Conservation (phyloP, 1,284 basidiomycete genomes). For the Ceratobasidium theobromae region DNA sequence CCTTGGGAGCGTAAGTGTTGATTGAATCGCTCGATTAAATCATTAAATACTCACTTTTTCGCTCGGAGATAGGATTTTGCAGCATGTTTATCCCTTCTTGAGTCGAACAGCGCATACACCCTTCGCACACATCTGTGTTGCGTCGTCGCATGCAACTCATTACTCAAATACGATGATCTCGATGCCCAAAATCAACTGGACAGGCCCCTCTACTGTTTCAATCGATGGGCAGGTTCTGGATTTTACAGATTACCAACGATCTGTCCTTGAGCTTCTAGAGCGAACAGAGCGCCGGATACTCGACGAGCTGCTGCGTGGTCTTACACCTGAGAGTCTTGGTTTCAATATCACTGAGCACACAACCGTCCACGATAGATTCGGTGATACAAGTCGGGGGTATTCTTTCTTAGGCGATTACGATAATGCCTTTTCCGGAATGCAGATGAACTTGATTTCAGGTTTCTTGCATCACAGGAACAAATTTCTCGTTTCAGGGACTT, state of each 20-base stretch:
- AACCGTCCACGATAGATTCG: background rate
- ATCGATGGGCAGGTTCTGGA: background rate
- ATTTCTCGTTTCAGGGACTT: no score
- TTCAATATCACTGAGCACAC: background rate
- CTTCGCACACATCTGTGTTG: background rate
- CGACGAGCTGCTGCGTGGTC: background rate
- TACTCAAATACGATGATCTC: background rate
- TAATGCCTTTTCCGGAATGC: background rate
- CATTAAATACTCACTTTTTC: background rate
- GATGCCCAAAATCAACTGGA: background rate
- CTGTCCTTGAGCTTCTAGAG: background rate
- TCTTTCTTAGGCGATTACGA: background rate
- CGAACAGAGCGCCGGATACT: no score
- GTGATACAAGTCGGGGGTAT: background rate
- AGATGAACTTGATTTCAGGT: background rate
- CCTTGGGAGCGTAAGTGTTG: background rate
- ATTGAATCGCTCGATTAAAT: background rate
- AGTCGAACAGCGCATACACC: no score
- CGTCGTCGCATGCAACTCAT: background rate
- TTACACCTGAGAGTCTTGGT: background rate
- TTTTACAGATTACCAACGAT: background rate
- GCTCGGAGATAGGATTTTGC: background rate
- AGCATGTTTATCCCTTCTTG: background rate
- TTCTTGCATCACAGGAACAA: background rate
- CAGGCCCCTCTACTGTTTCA: background rate